Base-by-base conservation (phyloP, 768 basidiomycete species). In the Dentipellis fragilis region DNA sequence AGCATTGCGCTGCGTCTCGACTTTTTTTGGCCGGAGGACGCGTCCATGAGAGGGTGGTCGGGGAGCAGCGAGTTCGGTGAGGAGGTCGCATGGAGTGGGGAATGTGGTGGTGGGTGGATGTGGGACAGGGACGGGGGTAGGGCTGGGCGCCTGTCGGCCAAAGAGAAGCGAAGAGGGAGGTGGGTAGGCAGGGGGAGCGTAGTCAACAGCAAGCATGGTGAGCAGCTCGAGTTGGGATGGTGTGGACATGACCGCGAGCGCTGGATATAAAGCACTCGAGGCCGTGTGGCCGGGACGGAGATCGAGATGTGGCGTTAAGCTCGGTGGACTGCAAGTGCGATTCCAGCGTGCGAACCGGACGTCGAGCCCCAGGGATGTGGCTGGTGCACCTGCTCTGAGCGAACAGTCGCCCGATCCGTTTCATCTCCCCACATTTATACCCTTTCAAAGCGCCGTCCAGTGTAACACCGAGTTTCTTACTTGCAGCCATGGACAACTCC, bases 81-180 rank as follows among this genome's bases (percentile, higher is more conserved):
- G 75, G 34, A 86, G 70, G 60, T 85, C 83, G 38, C 78, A 80
- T 1, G 85, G 85, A 0, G 85, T 87, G 1, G 78, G 84, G 60
- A 87, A 84, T 16, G 61, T 61, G 45, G 58, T 59, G 22, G 62
- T 65, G 4, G 67, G 66, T 1, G 60, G 63, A 3, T 29, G 29
- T 6, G 29, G 29, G 3, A 29, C 29, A 29, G 29, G 6, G 29
- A 29, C 59, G 60, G 57, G 60, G 55, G 48, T 59, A 54, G 1
- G 55, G 60, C 16, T 54, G 49, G 14, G 45, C n/a, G n/a, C 3
- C 6, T 29, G 29, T 29, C 36, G 4, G 45, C 52, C 19, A 48
- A 19, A 16, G 17, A 11, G 11, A 36, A 12, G 23, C 35, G 37
- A 19, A 49, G 57, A 19, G 40, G 19, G 29, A 22, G 50, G 34